Conservation (phyloP, 768 basidiomycete genomes). For the Lactarius trivialis region DNA sequence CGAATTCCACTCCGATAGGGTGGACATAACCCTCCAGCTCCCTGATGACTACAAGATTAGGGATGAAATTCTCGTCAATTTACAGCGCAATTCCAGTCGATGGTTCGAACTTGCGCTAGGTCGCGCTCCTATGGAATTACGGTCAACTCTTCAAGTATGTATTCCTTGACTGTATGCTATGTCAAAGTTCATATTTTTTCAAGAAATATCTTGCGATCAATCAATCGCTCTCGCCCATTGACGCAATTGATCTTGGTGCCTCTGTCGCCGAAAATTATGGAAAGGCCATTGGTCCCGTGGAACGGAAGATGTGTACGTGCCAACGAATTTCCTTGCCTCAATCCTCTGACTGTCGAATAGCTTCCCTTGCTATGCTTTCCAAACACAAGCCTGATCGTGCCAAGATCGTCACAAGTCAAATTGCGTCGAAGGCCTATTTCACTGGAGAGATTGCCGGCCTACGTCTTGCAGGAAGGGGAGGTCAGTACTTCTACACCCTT, state of each 20-base stretch:
- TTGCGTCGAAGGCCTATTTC: conserved; percentile 88
- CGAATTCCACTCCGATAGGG: conserved; percentile 74
- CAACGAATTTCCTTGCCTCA: neutral
- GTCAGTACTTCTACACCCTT: conserved; percentile 33
- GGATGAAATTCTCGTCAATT: conserved; percentile 71
- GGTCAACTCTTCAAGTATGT: conserved; percentile 83
- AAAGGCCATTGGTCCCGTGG: conserved; percentile 69
- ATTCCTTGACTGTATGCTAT: neutral
- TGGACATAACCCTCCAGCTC: conserved; percentile 67
- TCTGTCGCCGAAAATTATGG: conserved; percentile 84
- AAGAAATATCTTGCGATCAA: conserved; percentile 86
- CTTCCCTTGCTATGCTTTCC: conserved; percentile 47
- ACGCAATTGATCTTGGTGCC: conserved; percentile 84
- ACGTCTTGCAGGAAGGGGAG: conserved; percentile 57
- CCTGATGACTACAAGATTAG: conserved; percentile 82
- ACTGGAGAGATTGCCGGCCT: conserved; percentile 82
- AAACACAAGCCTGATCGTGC: conserved; percentile 75
- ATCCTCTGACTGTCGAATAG: conserved; percentile 29
- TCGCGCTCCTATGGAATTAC: conserved; percentile 86
- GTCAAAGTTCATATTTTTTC: neutral
- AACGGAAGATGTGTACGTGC: conserved; percentile 67
- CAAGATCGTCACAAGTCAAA: conserved; percentile 74
- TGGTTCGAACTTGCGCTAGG: conserved; percentile 88
- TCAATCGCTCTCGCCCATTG: conserved; percentile 59
- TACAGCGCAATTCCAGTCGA: conserved; percentile 63